Percentiles rank a stretch among this genome's conserved stretches.
Conservation (phyloP, 2,329 filamentous ascomycete species). For the Paracoccidioides brasiliensis region DNA sequence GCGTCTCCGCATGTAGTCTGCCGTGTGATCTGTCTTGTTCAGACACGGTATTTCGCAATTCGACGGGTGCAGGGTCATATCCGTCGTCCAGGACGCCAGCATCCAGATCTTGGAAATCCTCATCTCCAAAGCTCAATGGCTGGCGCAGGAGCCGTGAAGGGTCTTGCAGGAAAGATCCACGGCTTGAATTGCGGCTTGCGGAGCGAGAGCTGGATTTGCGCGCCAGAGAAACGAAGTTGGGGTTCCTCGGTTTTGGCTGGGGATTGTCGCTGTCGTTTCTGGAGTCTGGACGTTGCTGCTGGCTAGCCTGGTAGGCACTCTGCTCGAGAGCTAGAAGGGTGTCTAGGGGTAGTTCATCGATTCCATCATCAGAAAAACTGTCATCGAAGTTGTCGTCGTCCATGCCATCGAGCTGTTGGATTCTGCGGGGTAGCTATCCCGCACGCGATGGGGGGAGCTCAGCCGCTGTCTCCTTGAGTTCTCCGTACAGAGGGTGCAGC, state of each 20-base stretch:
- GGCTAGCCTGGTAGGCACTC: constrained; percentile 33
- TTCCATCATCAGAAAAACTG: constrained; percentile 35
- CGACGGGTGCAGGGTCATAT: constrained; percentile 14
- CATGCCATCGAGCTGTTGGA: constrained; percentile 24
- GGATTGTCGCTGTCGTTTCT: constrained; percentile 1
- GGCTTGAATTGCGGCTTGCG: not conserved
- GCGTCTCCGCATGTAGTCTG: not conserved
- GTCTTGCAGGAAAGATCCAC: constrained; percentile 4
- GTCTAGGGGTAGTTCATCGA: constrained; percentile 32
- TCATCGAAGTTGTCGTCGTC: constrained; percentile 35
- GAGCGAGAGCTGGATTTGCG: constrained; percentile 3
- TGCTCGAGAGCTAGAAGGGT: constrained; percentile 34
- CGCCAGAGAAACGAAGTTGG: not conserved
- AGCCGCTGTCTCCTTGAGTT: not conserved
- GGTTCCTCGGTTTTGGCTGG: constrained; percentile 2
- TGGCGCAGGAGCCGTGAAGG: constrained; percentile 10
- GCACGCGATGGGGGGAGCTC: not conserved
- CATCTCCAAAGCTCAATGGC: constrained; percentile 29
- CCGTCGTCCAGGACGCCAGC: constrained; percentile 31
- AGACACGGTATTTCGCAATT: constrained; percentile 11
- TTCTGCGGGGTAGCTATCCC: constrained; percentile 4
- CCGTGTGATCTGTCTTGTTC: not conserved
- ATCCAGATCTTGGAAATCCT: constrained; percentile 33
- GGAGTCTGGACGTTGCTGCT: constrained; percentile 18
- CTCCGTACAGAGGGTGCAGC: not conserved